phyloP scores from a whole-genome alignment of 352 stramenopile species.

The Elongisporangium anandrum region DNA sequence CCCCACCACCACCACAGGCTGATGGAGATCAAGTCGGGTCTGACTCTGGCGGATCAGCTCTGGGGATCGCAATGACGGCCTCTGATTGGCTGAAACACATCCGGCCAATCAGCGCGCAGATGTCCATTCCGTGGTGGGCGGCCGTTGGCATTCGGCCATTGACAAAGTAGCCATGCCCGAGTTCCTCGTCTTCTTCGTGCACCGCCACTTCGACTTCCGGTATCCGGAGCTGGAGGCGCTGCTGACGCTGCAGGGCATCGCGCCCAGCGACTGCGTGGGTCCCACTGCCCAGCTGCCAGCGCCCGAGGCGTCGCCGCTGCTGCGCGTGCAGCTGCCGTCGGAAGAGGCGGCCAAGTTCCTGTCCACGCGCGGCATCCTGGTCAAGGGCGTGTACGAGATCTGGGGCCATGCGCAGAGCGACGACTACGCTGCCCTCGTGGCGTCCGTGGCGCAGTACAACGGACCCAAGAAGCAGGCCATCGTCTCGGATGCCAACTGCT shows the following conservation, averaged over 20 bases:
- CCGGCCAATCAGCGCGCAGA: not conserved
- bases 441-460: slow-evolving; percentile 28
- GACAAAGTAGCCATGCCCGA: slow-evolving; percentile 34
- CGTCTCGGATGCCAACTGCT: slow-evolving; percentile 33
- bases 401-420: slow-evolving; percentile 39
- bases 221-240: slow-evolving; percentile 79
- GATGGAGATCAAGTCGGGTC: not conserved
- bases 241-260: slow-evolving; percentile 54
- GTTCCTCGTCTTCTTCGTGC: slow-evolving; percentile 82
- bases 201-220: slow-evolving; percentile 79
- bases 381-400: slow-evolving; percentile 82
- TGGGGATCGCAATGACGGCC: slow-evolving; percentile 4
- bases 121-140: slow-evolving; percentile 1
- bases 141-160: not conserved
- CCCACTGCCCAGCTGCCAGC: slow-evolving; percentile 29
- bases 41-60: slow-evolving; percentile 12
- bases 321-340: slow-evolving; percentile 57
- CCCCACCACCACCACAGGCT: not conserved
- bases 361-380: slow-evolving; percentile 68
- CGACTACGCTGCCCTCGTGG: slow-evolving; percentile 49
- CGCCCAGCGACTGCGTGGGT: slow-evolving; percentile 22
- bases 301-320: slow-evolving; percentile 52
- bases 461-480: slow-evolving; percentile 39
- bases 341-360: slow-evolving; percentile 67
- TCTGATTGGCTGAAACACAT: slow-evolving; percentile 5